phyloP scores from a whole-genome alignment of 768 basidiomycete genomes.

The Tylopilus sp. region DNA sequence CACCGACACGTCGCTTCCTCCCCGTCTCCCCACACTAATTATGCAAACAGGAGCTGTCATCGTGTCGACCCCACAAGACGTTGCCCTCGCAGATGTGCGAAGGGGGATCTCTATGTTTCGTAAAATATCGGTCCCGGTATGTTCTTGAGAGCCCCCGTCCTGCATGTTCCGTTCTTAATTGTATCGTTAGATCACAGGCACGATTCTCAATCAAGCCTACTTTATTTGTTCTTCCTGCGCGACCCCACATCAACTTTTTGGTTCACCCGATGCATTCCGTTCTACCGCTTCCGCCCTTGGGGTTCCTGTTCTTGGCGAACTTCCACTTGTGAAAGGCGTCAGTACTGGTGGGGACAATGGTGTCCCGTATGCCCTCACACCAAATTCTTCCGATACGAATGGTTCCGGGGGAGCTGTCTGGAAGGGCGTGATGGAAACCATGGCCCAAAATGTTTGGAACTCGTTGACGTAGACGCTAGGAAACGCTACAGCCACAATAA shows the following conservation, averaged over 20 bases:
- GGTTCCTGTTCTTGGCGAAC: constrained; percentile 68
- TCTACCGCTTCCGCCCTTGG: constrained; percentile 53
- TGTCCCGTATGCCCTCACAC: constrained; percentile 43
- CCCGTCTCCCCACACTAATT: background rate
- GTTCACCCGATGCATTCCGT: constrained; percentile 62
- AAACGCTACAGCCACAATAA: background rate
- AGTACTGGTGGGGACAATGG: constrained; percentile 73
- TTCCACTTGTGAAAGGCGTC: constrained; percentile 76
- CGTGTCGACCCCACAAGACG: constrained; percentile 93
- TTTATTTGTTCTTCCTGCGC: constrained; percentile 76
- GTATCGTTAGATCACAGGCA: constrained; percentile 67
- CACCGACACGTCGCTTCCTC: constrained; percentile 16
- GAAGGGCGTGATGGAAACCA: constrained; percentile 29
- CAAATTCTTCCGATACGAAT: constrained; percentile 15
- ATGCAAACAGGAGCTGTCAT: constrained; percentile 73
- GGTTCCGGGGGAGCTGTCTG: constrained; percentile 31
- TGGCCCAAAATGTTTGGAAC: constrained; percentile 31
- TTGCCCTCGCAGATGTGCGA: constrained; percentile 86
- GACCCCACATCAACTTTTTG: constrained; percentile 63
- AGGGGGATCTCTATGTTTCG: constrained; percentile 93
- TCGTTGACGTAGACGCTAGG: constrained; percentile 10
- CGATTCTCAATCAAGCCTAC: constrained; percentile 85
- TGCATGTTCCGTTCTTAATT: background rate
- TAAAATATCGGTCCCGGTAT: constrained; percentile 83
- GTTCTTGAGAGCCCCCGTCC: constrained; percentile 20